Evolutionary conservation across 1,284 basidiomycete species (phyloP).

Genomic region (Papiliotrema fonsecae): DNA sequence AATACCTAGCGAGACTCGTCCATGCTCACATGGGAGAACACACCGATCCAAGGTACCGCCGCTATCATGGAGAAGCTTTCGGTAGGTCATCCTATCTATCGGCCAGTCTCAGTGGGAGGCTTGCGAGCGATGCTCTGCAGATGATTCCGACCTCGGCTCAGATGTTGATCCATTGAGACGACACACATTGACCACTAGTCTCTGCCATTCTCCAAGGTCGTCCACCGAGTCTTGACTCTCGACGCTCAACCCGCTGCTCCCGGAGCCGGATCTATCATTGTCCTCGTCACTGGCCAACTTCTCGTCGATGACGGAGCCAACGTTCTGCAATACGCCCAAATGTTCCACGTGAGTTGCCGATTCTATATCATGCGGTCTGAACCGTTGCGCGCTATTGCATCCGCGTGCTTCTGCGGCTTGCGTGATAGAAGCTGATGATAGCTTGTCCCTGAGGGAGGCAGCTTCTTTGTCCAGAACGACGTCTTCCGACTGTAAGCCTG

Average conservation of each 20-base stretch:
- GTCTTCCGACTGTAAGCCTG: conserved; percentile 69
- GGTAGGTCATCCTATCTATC: conserved; percentile 54
- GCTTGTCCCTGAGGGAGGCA: conserved; percentile 57
- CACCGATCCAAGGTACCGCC: conserved; percentile 57
- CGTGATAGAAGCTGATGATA: background rate
- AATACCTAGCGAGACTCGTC: conserved; percentile 64
- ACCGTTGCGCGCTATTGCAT: background rate
- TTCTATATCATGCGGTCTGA: background rate
- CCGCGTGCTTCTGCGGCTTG: background rate
- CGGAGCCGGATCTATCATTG: conserved; percentile 63
- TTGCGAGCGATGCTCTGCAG: too few species aligned
- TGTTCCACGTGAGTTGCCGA: conserved; percentile 68
- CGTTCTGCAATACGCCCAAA: conserved; percentile 81
- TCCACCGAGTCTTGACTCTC: conserved; percentile 75
- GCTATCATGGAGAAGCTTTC: conserved; percentile 75
- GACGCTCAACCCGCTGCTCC: conserved; percentile 83
- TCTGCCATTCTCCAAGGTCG: conserved; percentile 76
- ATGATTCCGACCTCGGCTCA: too few species aligned
- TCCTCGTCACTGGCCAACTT: conserved; percentile 83
- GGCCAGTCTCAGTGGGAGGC: too few species aligned
- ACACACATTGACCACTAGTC: conserved; percentile 52
- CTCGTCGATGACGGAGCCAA: conserved; percentile 72
- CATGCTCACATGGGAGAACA: conserved; percentile 84
- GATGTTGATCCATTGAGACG: too few species aligned
- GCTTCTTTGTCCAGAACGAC: conserved; percentile 87